Evolutionary conservation across 352 stramenopile genomes (phyloP).

Genomic region (Globisporangium radiosum): DNA sequence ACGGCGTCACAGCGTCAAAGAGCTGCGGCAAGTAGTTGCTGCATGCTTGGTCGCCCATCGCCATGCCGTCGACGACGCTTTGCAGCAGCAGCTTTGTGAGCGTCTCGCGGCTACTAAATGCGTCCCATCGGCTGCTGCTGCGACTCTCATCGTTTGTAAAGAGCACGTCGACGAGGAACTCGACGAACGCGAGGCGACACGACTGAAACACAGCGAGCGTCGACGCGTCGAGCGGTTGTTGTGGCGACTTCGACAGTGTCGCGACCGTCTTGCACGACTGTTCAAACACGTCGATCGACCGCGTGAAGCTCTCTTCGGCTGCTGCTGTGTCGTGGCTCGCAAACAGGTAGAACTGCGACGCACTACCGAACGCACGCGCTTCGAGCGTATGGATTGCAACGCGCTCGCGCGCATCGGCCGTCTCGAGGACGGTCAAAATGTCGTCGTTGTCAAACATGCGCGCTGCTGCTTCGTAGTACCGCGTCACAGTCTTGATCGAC

Average conservation of each 20-base stretch:
- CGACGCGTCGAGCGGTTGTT: neutral
- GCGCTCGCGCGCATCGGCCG: conserved; percentile 27
- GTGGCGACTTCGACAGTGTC: neutral
- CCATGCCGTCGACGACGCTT: conserved; percentile 65
- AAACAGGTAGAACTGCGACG: conserved; percentile 56
- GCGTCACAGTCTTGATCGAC: conserved; percentile 36
- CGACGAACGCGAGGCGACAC: conserved; percentile 53
- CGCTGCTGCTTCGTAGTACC: conserved; percentile 69
- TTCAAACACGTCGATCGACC: conserved; percentile 59
- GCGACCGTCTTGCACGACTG: conserved; percentile 21
- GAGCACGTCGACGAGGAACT: conserved; percentile 64
- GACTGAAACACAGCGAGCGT: conserved; percentile 23
- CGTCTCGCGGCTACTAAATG: conserved; percentile 29
- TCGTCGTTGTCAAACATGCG: conserved; percentile 83
- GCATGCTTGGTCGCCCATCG: conserved; percentile 49
- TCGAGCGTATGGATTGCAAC: conserved; percentile 57
- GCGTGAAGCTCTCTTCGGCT: conserved; percentile 49
- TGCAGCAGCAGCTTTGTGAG: conserved; percentile 42
- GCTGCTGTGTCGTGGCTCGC: conserved; percentile 25
- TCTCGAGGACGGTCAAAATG: conserved; percentile 63
- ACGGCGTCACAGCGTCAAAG: conserved; percentile 53
- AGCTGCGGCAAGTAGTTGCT: conserved; percentile 72
- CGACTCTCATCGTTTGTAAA: conserved; percentile 9
- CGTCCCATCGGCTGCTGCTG: conserved; percentile 26
- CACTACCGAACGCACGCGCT: conserved; percentile 56